Evolutionary conservation across 176 grass and related monocot species (phyloP).

Genomic region (Areca catechu): DNA sequence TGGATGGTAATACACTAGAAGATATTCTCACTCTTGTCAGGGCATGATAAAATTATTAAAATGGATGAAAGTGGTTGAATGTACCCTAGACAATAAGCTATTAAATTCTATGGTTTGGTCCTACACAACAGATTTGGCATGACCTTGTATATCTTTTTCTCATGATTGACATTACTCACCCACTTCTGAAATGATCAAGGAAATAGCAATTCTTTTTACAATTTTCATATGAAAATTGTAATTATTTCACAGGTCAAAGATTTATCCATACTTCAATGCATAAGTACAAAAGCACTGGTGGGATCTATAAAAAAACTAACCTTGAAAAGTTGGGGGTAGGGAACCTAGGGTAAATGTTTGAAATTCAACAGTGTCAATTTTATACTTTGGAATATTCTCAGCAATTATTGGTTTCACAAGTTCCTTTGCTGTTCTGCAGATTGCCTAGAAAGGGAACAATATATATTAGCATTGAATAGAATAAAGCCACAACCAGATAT

Average conservation of each 20-base stretch:
- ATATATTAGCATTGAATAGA: slow-evolving; percentile 12
- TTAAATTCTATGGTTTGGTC: too few species aligned
- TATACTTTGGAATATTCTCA: slow-evolving; percentile 69
- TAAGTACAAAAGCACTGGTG: slow-evolving; percentile 5
- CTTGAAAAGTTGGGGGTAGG: slow-evolving; percentile 88
- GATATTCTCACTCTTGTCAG: too few species aligned
- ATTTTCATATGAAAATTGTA: too few species aligned
- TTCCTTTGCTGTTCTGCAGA: slow-evolving; percentile 77
- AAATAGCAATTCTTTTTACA: too few species aligned
- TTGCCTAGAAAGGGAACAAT: slow-evolving; percentile 46
- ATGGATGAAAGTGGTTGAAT: too few species aligned
- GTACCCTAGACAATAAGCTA: too few species aligned
- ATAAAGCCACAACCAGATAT: slow-evolving; percentile 5
- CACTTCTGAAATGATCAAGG: too few species aligned
- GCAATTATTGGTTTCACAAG: slow-evolving; percentile 79
- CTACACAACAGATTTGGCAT: too few species aligned
- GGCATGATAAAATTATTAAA: too few species aligned
- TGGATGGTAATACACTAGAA: too few species aligned
- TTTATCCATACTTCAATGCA: not conserved
- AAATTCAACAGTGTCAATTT: slow-evolving; percentile 82
- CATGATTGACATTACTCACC: too few species aligned
- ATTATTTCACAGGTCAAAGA: not conserved
- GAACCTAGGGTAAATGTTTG: slow-evolving; percentile 81
- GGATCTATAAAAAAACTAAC: slow-evolving; percentile 26
- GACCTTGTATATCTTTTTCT: too few species aligned